Conservation (phyloP, 1,284 basidiomycete genomes). For the Boletus sp. region DNA sequence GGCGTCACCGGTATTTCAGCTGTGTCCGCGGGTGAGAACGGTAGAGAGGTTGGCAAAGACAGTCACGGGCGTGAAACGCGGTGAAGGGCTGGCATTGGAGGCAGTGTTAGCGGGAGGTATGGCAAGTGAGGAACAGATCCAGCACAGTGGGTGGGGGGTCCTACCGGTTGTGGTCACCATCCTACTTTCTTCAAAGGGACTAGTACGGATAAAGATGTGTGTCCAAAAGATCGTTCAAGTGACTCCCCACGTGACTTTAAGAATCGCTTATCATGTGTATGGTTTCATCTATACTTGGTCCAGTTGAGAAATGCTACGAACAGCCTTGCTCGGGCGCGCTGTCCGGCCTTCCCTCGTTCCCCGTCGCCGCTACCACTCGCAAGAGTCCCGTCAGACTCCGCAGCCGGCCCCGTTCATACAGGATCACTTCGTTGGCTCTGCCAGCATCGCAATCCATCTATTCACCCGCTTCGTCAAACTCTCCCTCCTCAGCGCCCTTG, state of each 20-base stretch:
- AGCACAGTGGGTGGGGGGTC: neutral
- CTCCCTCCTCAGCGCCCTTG: constrained; percentile 39
- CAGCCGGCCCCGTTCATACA: constrained; percentile 23
- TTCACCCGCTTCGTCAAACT: constrained; percentile 43
- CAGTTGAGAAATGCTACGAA: constrained; percentile 10
- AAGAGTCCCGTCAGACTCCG: constrained; percentile 6
- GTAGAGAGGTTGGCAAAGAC: neutral
- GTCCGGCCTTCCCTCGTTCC: neutral
- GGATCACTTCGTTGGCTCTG: constrained; percentile 38
- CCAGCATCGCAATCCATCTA: constrained; percentile 37
- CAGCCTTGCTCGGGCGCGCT: neutral
- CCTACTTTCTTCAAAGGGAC: neutral
- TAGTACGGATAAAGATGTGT: too few relatives aligned
- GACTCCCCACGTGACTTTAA: constrained; percentile 1
- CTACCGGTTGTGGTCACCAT: neutral
- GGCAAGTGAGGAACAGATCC: neutral
- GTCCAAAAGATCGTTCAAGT: neutral
- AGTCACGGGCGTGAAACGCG: neutral
- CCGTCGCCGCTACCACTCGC: constrained; percentile 16
- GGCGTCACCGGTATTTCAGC: constrained; percentile 4
- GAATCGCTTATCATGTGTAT: neutral
- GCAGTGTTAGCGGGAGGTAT: neutral
- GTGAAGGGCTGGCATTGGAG: neutral
- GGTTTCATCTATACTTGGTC: neutral
- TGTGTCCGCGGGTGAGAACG: neutral